A percentile compares a stretch with the other conserved stretches of the same genome.
These are phyloP conservation scores for Neonothopanus nambi DNA, from an alignment of 1,284 basidiomycete species.

Conservation along the genomic window DNA sequence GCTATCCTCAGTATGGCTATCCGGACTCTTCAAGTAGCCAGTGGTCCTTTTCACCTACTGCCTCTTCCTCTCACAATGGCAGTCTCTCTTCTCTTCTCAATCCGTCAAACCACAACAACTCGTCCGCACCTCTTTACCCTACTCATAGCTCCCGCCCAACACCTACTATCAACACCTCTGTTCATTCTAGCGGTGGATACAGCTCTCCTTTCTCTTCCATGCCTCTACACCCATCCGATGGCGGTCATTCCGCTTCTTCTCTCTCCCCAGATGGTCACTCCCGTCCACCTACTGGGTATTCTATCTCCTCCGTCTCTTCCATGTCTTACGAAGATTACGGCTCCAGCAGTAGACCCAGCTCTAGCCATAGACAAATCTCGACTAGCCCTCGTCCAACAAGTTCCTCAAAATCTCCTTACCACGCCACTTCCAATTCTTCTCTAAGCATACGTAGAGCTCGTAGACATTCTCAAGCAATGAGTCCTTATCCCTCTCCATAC, in stretches of 20 bases:
- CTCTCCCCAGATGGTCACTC: constrained; percentile 76
- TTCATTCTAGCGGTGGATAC: constrained; percentile 35
- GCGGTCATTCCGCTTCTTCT: constrained; percentile 58
- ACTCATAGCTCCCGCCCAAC: constrained; percentile 42
- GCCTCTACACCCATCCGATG: constrained; percentile 59
- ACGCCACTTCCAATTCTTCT: constrained; percentile 47
- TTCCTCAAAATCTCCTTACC: constrained; percentile 64
- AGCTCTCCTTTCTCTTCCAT: constrained; percentile 64
- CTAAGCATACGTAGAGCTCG: constrained; percentile 68
- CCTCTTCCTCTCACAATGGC: constrained; percentile 62
- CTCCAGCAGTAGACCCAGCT: constrained; percentile 65
- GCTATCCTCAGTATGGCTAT: constrained; percentile 39
- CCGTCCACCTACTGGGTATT: constrained; percentile 80
- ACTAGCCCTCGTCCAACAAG: constrained; percentile 40
- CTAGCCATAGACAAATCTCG: constrained; percentile 58
- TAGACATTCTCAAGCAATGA: constrained; percentile 80
- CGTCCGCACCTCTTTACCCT: constrained; percentile 39
- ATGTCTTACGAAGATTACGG: constrained; percentile 72
- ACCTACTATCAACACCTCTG: constrained; percentile 66
- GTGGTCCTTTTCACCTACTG: constrained; percentile 57
- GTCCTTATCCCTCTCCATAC: constrained; percentile 79
- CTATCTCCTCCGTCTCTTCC: constrained; percentile 77
- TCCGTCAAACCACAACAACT: constrained; percentile 42
- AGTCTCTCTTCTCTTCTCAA: constrained; percentile 80
- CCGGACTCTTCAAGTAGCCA: constrained; percentile 7